Conservation (phyloP, 2,329 filamentous ascomycete species). For the Alternaria infectoria region DNA sequence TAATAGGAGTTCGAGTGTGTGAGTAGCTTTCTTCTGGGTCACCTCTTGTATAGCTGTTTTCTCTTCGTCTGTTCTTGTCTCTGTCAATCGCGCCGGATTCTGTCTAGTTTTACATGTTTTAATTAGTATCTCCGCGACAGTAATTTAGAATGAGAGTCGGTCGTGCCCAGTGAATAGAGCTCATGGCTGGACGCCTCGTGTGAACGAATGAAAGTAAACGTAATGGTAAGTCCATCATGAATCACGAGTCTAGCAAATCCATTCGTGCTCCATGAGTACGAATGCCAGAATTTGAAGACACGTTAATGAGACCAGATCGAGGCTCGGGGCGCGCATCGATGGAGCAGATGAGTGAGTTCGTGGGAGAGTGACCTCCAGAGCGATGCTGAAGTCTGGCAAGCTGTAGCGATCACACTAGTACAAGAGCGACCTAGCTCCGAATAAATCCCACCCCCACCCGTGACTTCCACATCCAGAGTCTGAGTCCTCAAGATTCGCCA, state of each 20-base stretch:
- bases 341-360: not conserved
- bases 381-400: not conserved
- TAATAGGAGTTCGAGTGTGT: not conserved
- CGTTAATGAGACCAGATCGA: not conserved
- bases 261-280: not conserved
- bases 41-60: not conserved
- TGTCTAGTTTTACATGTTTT: too few relatives aligned
- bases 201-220: too few relatives aligned
- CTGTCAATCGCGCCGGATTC: too few relatives aligned
- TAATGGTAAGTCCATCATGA: too few relatives aligned
- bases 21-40: not conserved
- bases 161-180: too few relatives aligned
- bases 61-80: too few relatives aligned
- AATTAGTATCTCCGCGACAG: too few relatives aligned
- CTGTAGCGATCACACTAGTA: conserved; percentile 13
- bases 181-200: too few relatives aligned
- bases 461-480: conserved; percentile 34
- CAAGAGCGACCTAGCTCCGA: conserved; percentile 15
- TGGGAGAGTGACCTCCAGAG: not conserved
- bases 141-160: too few relatives aligned
- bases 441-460: conserved; percentile 24
- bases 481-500: conserved; percentile 26
- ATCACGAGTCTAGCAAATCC: not conserved
- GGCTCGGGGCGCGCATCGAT: not conserved
- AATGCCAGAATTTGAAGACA: too few relatives aligned